Conservation (phyloP, 805 yeast species). For the Cephaloascus albidus region DNA sequence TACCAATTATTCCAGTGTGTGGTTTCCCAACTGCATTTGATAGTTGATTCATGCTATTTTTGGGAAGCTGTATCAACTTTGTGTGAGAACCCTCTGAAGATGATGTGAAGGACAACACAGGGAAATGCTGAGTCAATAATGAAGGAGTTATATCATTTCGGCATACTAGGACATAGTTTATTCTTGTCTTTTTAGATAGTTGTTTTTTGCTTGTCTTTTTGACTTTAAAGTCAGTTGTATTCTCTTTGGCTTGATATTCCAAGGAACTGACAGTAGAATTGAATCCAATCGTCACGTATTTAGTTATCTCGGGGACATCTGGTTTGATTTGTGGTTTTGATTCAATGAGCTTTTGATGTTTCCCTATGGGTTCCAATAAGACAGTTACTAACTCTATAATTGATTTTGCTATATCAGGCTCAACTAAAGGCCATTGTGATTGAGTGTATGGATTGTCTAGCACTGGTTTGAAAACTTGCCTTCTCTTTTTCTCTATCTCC, state of each 20-base stretch:
- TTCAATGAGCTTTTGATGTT: constrained; percentile 11
- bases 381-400: constrained; percentile 25
- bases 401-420: constrained; percentile 23
- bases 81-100: constrained; percentile 24
- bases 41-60: constrained; percentile 21
- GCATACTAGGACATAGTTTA: constrained; percentile 47
- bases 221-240: too few species aligned
- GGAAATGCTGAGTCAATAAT: constrained; percentile 47
- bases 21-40: constrained; percentile 18
- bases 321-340: constrained; percentile 6
- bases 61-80: constrained; percentile 54
- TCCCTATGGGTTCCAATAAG: constrained; percentile 21
- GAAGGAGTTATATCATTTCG: constrained; percentile 43
- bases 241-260: constrained; percentile 28
- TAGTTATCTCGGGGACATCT: constrained; percentile 12
- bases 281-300: constrained; percentile 35
- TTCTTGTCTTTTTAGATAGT: background rate
- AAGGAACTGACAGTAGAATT: constrained; percentile 42
- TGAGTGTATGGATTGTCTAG: constrained; percentile 55
- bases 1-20: constrained; percentile 22
- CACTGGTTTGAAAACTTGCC: constrained; percentile 55
- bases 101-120: constrained; percentile 42
- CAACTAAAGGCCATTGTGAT: constrained; percentile 32
- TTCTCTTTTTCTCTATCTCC: constrained; percentile 37
- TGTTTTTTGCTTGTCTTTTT: background rate